Conservation (phyloP, 2,329 filamentous ascomycete species). For the Ceratocystis smalleyi region DNA sequence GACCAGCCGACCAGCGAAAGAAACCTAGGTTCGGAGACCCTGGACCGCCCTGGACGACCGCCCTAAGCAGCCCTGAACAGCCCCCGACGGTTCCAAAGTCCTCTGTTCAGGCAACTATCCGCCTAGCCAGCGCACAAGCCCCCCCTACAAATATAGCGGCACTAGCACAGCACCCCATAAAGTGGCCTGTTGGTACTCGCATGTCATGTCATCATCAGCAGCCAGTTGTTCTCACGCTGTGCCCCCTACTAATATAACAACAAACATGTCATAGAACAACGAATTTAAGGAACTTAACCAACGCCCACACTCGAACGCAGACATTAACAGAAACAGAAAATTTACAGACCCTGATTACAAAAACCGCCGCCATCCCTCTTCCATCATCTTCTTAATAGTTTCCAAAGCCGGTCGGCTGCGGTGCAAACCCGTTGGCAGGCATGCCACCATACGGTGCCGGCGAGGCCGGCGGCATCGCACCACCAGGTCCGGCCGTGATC, state of each 20-base stretch:
- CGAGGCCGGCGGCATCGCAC: constrained; percentile 32
- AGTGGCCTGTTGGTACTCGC: not conserved
- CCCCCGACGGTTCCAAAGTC: not conserved
- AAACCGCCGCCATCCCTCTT: constrained; percentile 5
- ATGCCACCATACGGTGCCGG: constrained; percentile 47
- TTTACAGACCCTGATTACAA: constrained; percentile 8
- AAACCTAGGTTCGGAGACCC: not conserved
- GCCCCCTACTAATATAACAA: not conserved
- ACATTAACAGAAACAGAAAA: constrained; percentile 10
- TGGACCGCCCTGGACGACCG: not conserved
- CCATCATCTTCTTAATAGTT: constrained; percentile 28
- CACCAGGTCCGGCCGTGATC: constrained; percentile 77
- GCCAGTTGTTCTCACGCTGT: not conserved
- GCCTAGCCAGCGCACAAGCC: not conserved
- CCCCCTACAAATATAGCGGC: not conserved
- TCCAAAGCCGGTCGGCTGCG: constrained; percentile 70
- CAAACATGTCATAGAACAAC: not conserved
- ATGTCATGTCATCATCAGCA: not conserved
- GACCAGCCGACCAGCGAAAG: not conserved
- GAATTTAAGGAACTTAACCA: constrained; percentile 1
- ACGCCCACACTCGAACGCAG: not conserved
- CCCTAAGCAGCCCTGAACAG: no score
- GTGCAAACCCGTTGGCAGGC: constrained; percentile 75
- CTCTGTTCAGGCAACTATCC: not conserved
- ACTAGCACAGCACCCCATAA: not conserved